Evolutionary conservation across 2,329 filamentous ascomycete genomes (phyloP).

Genomic region (Amylocarpus encephaloides): DNA sequence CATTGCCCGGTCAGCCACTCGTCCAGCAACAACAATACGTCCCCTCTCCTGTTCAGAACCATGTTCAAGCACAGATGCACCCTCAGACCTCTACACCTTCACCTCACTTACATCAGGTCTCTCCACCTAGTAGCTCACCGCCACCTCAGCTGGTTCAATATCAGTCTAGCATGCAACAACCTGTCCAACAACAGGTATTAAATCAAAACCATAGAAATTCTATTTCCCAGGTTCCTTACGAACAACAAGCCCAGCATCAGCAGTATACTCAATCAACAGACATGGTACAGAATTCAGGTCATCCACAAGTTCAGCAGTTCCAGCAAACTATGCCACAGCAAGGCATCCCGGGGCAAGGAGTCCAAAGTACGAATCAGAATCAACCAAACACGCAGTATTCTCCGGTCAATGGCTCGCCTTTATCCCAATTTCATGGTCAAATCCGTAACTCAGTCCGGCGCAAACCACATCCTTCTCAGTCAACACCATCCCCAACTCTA

Average conservation of each 20-base stretch:
- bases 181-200: not conserved
- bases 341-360: not conserved
- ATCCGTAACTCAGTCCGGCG: constrained; percentile 2
- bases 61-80: not conserved
- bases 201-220: not conserved
- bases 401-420: not conserved
- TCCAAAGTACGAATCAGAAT: not conserved
- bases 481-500: not conserved
- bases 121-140: not conserved
- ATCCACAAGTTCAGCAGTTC: not conserved
- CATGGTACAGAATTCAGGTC: not conserved
- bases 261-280: not conserved
- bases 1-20: not conserved
- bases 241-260: not conserved
- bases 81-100: not conserved
- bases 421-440: constrained; percentile 2
- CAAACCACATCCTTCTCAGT: constrained; percentile 1
- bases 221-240: not conserved
- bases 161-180: not conserved
- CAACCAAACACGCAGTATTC: not conserved
- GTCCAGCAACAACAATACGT: not conserved
- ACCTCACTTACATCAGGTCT: not conserved
- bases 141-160: not conserved
- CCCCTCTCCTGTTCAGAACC: not conserved
- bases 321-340: not conserved